A percentile compares a stretch with the other conserved stretches of the same genome.
phyloP scores from a whole-genome alignment of 208 protist genomes.

The Crithidia acanthocephali region DNA sequence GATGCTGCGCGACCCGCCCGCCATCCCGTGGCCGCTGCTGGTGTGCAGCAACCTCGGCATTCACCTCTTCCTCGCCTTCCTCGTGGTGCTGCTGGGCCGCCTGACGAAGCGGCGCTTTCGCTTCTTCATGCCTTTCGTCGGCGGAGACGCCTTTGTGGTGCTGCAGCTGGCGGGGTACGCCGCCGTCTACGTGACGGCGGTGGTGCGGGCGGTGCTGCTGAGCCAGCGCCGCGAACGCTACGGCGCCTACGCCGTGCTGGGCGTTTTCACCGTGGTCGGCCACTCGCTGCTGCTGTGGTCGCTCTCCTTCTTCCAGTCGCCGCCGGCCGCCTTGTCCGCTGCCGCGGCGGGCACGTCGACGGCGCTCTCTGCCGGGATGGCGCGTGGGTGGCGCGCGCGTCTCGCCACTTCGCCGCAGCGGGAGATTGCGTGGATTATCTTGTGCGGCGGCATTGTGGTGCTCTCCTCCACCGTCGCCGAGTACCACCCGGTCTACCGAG shows the following conservation, averaged over 20 bases:
- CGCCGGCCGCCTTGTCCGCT: slow-evolving; percentile 1
- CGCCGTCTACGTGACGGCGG: slow-evolving; percentile 30
- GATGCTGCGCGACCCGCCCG: slow-evolving; percentile 21
- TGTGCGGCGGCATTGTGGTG: slow-evolving; percentile 43
- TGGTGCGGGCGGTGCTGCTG: slow-evolving; percentile 47
- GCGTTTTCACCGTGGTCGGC: slow-evolving; percentile 42
- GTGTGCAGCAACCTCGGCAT: slow-evolving; percentile 43
- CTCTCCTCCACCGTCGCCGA: slow-evolving; percentile 46
- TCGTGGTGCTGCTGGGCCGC: slow-evolving; percentile 48
- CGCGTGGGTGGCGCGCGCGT: slow-evolving; percentile 30
- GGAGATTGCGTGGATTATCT: slow-evolving; percentile 41
- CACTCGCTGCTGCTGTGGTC: slow-evolving; percentile 63
- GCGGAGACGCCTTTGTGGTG: slow-evolving; percentile 64
- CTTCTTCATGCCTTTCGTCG: slow-evolving; percentile 75
- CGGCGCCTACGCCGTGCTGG: slow-evolving; percentile 60
- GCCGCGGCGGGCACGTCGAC: neutral
- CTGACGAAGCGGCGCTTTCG: slow-evolving; percentile 44
- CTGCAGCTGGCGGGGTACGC: slow-evolving; percentile 71
- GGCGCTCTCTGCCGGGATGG: neutral
- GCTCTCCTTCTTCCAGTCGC: slow-evolving; percentile 60
- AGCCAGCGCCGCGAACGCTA: slow-evolving; percentile 42
- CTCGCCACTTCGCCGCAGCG: slow-evolving; percentile 14
- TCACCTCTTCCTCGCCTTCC: slow-evolving; percentile 35
- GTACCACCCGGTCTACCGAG: slow-evolving; percentile 38
- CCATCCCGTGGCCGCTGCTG: slow-evolving; percentile 49